Evolutionary conservation across 805 yeast species (phyloP).

Genomic region (Saitoella complicata): DNA sequence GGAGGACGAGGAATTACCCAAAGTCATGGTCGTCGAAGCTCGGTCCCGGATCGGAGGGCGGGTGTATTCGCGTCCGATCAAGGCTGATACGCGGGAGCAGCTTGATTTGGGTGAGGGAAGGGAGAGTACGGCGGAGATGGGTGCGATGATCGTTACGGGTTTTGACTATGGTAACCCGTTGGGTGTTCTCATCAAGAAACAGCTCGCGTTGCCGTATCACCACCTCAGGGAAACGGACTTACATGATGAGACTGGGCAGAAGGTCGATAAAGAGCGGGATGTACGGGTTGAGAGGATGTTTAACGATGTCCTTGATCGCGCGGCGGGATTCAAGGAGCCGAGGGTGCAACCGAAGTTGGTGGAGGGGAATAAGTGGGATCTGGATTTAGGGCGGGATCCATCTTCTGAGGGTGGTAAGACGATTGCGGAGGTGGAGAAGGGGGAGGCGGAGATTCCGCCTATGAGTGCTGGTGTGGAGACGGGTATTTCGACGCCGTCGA

Average conservation of each 20-base stretch:
- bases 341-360: conserved; percentile 20
- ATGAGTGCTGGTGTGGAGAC: conserved; percentile 12
- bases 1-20: conserved; percentile 26
- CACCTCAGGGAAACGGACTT: conserved; percentile 20
- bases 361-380: conserved; percentile 19
- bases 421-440: conserved; percentile 24
- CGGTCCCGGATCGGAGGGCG: conserved; percentile 29
- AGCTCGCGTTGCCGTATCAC: conserved; percentile 25
- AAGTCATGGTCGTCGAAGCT: conserved; percentile 25
- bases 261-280: conserved; percentile 17
- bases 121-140: not conserved
- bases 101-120: conserved; percentile 24
- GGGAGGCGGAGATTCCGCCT: conserved; percentile 19
- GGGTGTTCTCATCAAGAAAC: conserved; percentile 24
- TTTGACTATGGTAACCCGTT: conserved; percentile 28
- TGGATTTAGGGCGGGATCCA: conserved; percentile 25
- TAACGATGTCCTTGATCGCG: conserved; percentile 22
- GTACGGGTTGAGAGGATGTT: conserved; percentile 22
- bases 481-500: not conserved
- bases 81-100: conserved; percentile 12
- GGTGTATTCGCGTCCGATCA: conserved; percentile 22
- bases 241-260: conserved; percentile 20
- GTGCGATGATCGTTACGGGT: conserved; percentile 24
- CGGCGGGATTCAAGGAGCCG: conserved; percentile 21
- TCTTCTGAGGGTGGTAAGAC: conserved; percentile 20